A percentile compares a stretch with the other conserved stretches of the same genome.
Conservation (phyloP, 148 eudicot genomes). For the Pharnaceum exiguum region DNA sequence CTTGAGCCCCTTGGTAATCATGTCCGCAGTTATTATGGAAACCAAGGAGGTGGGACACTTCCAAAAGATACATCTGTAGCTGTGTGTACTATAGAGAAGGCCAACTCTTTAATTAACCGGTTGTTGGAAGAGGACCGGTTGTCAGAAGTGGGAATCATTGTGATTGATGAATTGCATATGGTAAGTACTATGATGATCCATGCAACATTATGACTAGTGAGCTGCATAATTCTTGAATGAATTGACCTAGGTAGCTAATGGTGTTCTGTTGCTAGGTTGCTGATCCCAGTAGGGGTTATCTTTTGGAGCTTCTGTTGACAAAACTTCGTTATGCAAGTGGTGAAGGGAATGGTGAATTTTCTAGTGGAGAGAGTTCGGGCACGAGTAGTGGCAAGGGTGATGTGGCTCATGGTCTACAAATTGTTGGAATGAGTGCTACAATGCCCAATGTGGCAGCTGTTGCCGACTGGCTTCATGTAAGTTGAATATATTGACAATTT, state of each 20-base stretch:
- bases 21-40: conserved; percentile 96
- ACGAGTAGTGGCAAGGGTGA: conserved; percentile 77
- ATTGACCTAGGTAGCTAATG: conserved; percentile 15
- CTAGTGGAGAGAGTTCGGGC: conserved; percentile 89
- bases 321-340: conserved; percentile 98
- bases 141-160: conserved; percentile 95
- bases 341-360: conserved; percentile 75
- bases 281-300: conserved; percentile 95
- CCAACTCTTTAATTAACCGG: conserved; percentile 88
- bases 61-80: conserved; percentile 96
- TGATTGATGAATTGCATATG: conserved; percentile 99
- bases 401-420: conserved; percentile 77
- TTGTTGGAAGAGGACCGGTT: conserved; percentile 93
- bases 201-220: neutral
- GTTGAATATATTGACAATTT: conserved; percentile 17
- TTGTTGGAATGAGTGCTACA: conserved; percentile 99
- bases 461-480: conserved; percentile 99
- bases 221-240: neutral
- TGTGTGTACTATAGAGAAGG: conserved; percentile 98
- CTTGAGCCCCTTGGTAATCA: conserved; percentile 88
- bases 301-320: conserved; percentile 93
- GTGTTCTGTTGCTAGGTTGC: conserved; percentile 66
- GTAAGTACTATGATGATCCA: conserved; percentile 31
- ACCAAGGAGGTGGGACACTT: conserved; percentile 93
- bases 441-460: conserved; percentile 97